Base-by-base conservation (phyloP, 2,329 filamentous ascomycete genomes). In the Coniella vitis region DNA sequence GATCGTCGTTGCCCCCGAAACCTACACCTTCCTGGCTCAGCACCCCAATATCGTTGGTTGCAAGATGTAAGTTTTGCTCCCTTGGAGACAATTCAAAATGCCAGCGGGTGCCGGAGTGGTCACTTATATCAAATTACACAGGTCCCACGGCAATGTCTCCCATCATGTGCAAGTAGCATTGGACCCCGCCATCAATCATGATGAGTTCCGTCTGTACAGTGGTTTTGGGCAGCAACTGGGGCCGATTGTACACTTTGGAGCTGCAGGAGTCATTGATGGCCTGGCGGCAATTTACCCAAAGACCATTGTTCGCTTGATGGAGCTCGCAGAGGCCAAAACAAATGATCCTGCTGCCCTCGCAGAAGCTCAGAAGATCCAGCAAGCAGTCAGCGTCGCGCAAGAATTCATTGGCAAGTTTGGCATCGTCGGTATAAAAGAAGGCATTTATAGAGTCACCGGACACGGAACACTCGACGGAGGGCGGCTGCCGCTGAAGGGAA, bases 1-100 rank as follows among this genome's bases (percentile, higher is more conserved):
- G 55, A 69, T 85, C 48, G 67, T 73, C 53, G 72, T 86, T 39
- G 67, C 73, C 4, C 78, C 80, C 3, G 70, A 76, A 40, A 81
- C 78, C 2, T 83, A 82, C 60, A 74, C 66, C 20, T 61, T 55
- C 5, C 72, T 86, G 38, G 78, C 82, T 3, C 65, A 70, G 43
- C 79, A 85, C 60, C 73, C 75, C 29, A 84, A 83, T 55, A 84
- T 86, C 49, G 81, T 85, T 0, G 82, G 82, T 48, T 81, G 78
- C 65, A 86, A 86, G 65, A 76, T 86, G 61, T 62, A 50, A 50
- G 58, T 46, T 13, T 16, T 13, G 13, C 17, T 29, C 35, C 0
- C 35, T 5, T 4, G 3, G 5, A 29, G 25, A 5, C 25, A 29
- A n/a, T n/a, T 29, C 10, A 29, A 10, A 29, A 29, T 29, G 5